These are phyloP conservation scores for Aspergillus texensis DNA, from an alignment of 2,329 filamentous ascomycete species.

Conservation along the genomic window DNA sequence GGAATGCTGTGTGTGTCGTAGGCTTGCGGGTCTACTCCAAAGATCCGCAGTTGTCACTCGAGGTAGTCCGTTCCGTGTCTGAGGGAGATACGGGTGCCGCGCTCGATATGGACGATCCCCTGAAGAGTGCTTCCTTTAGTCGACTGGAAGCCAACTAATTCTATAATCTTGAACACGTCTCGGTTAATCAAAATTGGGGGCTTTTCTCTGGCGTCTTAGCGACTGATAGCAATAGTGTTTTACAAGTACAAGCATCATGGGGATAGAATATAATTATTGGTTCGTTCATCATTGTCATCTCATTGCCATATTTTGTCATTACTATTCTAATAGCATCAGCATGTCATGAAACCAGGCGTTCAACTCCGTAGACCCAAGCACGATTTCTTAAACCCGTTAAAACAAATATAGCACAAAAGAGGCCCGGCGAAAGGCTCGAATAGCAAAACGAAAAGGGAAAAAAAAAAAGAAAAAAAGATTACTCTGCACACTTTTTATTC, in stretches of 20 bases:
- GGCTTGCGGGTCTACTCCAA: constrained; percentile 61
- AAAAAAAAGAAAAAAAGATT: background rate
- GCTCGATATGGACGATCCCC: constrained; percentile 48
- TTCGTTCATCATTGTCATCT: background rate
- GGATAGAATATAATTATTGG: background rate
- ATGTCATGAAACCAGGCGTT: background rate
- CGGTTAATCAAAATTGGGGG: background rate
- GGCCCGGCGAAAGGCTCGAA: background rate
- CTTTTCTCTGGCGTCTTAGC: background rate
- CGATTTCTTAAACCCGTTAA: background rate
- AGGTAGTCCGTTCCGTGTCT: constrained; percentile 52
- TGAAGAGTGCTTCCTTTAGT: constrained; percentile 32
- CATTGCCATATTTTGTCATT: background rate
- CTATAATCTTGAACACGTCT: background rate
- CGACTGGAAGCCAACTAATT: background rate
- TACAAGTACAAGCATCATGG: background rate
- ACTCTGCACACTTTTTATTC: background rate
- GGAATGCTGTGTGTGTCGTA: constrained; percentile 65
- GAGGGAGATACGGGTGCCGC: constrained; percentile 42
- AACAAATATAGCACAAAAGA: background rate
- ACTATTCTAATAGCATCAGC: background rate
- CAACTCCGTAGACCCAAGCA: background rate
- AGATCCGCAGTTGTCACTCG: constrained; percentile 53
- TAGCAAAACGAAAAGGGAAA: background rate
- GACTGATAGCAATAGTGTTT: background rate